Evolutionary conservation across 192 early-diverging fungal species (phyloP), one percentile per base, ranked within the genome.

Genomic region (Podila verticillata): DNA sequence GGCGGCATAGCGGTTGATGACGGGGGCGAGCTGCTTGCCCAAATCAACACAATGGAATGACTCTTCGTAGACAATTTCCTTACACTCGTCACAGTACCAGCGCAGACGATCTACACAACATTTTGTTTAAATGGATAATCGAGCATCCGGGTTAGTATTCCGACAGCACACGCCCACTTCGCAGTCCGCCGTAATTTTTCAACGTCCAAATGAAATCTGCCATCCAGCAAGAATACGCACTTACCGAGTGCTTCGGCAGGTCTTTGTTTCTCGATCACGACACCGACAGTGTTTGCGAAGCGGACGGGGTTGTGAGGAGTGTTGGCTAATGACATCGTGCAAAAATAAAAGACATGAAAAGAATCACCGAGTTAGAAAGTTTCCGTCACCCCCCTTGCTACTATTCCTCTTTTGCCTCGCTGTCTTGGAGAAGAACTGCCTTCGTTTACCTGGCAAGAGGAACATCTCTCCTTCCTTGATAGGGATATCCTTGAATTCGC

Each of bases 401-500:
- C 30, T 20, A 17, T 7, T 29, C 9, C 24, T 36, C 13, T 39
- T 57, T 59, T 66, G 49, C 66, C 31, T 3, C 17, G 17, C 7
- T 44, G 13, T 44, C 7, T 44, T 44, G 39, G 39, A 44, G 13
- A 15, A 44, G 39, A 44, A 44, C 13, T n/a, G n/a, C 32, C 36
- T 10, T n/a, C 13, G 4, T 34, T 65, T 87, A 94, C 92, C 89
- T 51, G 98, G 97, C 77, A 99, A 74, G 66, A 99, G 82, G 71
- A 98, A 93, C 98, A 99, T 98, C 31, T 96, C 96, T 24, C 97
- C 97, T 82, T 99, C 96, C 56, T 88, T 84, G 83, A 99, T 94
- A 56, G 86, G 83, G 63, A 97, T 88, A 85, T 98, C 95, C 70
- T 85, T 90, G 75, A 96, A 96, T 57, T 89, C 91, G 66, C 91